These are phyloP conservation scores for Colletotrichum eleusines DNA, from an alignment of 2,329 filamentous ascomycete species.

Conservation along the genomic window DNA sequence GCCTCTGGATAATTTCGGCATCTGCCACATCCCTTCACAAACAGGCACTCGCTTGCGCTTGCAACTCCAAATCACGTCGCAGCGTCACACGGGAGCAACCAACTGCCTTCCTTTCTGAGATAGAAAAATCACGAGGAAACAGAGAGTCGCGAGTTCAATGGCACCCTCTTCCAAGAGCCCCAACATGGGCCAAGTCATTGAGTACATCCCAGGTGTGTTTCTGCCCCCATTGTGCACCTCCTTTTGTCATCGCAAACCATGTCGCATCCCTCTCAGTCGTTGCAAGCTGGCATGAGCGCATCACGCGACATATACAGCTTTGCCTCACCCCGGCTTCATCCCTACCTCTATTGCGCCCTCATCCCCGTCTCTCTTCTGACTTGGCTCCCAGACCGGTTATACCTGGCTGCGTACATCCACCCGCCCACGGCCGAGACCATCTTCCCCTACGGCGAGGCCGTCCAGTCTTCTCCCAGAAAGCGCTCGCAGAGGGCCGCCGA, in stretches of 20 bases:
- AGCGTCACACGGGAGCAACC: conserved; percentile 25
- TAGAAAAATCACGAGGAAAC: conserved; percentile 15
- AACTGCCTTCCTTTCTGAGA: conserved; percentile 11
- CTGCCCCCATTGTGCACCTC: conserved; percentile 13
- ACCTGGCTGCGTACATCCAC: conserved; percentile 91
- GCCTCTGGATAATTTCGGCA: conserved; percentile 32
- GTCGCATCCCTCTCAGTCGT: conserved; percentile 48
- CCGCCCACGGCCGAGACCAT: conserved; percentile 83
- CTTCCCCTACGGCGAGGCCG: conserved; percentile 83
- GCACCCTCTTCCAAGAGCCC: conserved; percentile 63
- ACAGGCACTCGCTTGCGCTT: conserved; percentile 25
- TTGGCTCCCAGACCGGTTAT: conserved; percentile 81
- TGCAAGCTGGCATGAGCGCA: conserved; percentile 23
- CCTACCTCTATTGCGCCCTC: conserved; percentile 43
- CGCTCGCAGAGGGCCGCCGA: conserved; percentile 69
- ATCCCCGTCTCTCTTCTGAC: conserved; percentile 53
- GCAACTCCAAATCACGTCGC: conserved; percentile 7
- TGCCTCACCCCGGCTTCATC: conserved; percentile 23
- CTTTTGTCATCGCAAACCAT: conserved; percentile 40
- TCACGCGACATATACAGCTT: not conserved
- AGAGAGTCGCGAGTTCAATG: conserved; percentile 53
- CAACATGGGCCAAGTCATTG: conserved; percentile 89
- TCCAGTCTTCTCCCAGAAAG: conserved; percentile 50
- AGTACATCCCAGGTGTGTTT: conserved; percentile 90
- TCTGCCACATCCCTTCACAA: conserved; percentile 33